Evolutionary conservation across 768 basidiomycete species (phyloP).

Genomic region (Tricholoma saponaceum): DNA sequence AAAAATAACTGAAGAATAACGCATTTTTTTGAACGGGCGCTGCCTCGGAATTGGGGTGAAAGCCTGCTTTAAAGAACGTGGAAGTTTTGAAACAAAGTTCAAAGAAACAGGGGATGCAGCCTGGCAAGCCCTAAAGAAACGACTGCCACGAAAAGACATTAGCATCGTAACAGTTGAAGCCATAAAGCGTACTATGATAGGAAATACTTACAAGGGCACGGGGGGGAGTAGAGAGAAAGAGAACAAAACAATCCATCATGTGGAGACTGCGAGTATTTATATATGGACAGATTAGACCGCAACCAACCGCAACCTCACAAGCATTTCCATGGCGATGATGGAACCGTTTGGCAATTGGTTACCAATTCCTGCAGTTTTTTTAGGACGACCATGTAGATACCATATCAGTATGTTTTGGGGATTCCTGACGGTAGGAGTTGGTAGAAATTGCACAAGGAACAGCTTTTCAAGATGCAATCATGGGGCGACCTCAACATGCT

Average conservation of each 20-base stretch:
- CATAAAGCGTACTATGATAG: neutral
- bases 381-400: too few relatives aligned
- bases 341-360: too few relatives aligned
- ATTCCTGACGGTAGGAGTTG: too few relatives aligned
- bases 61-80: constrained; percentile 42
- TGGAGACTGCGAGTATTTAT: constrained; percentile 28
- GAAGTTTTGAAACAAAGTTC: constrained; percentile 31
- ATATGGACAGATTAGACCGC: too few relatives aligned
- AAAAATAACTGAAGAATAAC: constrained; percentile 39
- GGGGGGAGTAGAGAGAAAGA: constrained; percentile 24
- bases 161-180: constrained; percentile 6
- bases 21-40: constrained; percentile 40
- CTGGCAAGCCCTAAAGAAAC: constrained; percentile 66
- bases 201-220: constrained; percentile 32
- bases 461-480: too few relatives aligned
- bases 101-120: constrained; percentile 56
- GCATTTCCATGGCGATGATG: too few relatives aligned
- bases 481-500: too few relatives aligned
- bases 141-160: constrained; percentile 19
- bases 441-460: too few relatives aligned
- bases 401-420: too few relatives aligned
- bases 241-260: constrained; percentile 8
- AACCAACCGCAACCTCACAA: neutral
- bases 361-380: too few relatives aligned
- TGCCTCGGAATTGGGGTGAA: constrained; percentile 24